Conservation (phyloP, 192 early-diverging fungal species). For the Entophlyctis luteolus region DNA sequence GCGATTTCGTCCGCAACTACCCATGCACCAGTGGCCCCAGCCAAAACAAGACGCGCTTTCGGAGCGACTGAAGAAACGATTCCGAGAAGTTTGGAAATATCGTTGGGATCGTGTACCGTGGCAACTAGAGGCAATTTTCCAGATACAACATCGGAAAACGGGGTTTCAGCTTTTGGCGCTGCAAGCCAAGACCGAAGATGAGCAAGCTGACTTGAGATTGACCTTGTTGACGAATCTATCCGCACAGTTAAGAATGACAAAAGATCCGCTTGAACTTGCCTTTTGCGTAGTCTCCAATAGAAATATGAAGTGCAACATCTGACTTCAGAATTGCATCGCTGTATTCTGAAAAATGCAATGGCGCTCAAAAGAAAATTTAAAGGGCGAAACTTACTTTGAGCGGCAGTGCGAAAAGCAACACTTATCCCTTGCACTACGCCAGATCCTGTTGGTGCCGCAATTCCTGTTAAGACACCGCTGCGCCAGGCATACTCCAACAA, state of each 20-base stretch:
- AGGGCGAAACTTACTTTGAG: constrained; percentile 49
- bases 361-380: constrained; percentile 14
- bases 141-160: constrained; percentile 17
- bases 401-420: constrained; percentile 65
- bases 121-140: constrained; percentile 25
- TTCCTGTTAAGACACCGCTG: constrained; percentile 50
- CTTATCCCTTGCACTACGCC: constrained; percentile 59
- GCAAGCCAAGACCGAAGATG: not conserved
- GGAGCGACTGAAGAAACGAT: constrained; percentile 43
- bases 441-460: constrained; percentile 51
- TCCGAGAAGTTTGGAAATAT: constrained; percentile 64
- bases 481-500: constrained; percentile 3
- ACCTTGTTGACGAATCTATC: constrained; percentile 21
- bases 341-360: not conserved
- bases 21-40: constrained; percentile 68
- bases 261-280: too few species aligned
- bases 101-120: constrained; percentile 30
- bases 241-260: constrained; percentile 49
- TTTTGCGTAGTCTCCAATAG: constrained; percentile 1
- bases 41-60: constrained; percentile 34
- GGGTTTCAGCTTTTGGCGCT: constrained; percentile 4
- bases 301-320: constrained; percentile 3
- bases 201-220: constrained; percentile 37
- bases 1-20: constrained; percentile 58
- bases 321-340: not conserved